A percentile compares a stretch with the other conserved stretches of the same genome.
Evolutionary conservation across 768 basidiomycete genomes (phyloP).

Genomic region (Chalciporus pseudorubinellus): DNA sequence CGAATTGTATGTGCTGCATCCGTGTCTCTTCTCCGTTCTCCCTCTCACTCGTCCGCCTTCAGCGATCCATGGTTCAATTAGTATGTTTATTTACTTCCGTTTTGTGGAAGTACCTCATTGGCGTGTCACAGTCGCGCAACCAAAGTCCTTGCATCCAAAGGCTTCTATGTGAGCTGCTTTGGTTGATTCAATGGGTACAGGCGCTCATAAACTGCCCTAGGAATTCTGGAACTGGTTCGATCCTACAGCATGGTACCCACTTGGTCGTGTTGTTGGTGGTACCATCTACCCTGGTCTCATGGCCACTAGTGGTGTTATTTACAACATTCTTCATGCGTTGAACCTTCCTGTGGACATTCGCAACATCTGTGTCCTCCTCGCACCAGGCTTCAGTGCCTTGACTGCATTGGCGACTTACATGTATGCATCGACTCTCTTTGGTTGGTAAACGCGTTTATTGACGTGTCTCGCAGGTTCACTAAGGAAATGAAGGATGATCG

Average conservation of each 20-base stretch:
- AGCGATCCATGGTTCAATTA: slow-evolving; percentile 99
- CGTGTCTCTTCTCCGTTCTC: neutral
- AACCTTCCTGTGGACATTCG: slow-evolving; percentile 97
- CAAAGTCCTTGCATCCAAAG: slow-evolving; percentile 82
- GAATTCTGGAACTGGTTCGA: slow-evolving; percentile 99
- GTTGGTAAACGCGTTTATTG: neutral
- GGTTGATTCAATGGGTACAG: neutral
- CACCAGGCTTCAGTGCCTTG: slow-evolving; percentile 94
- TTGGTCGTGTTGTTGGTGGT: slow-evolving; percentile 96
- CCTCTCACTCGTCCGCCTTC: neutral
- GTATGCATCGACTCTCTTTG: slow-evolving; percentile 42
- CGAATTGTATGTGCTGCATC: slow-evolving; percentile 75
- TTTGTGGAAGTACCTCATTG: neutral
- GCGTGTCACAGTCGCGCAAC: slow-evolving; percentile 75
- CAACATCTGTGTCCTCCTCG: slow-evolving; percentile 94
- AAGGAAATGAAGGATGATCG: slow-evolving; percentile 94
- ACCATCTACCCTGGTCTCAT: slow-evolving; percentile 98
- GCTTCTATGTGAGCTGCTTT: slow-evolving; percentile 79
- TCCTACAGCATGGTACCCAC: slow-evolving; percentile 98
- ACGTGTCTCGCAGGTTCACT: slow-evolving; percentile 68
- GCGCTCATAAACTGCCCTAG: slow-evolving; percentile 39
- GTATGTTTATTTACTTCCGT: slow-evolving; percentile 47
- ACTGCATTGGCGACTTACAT: slow-evolving; percentile 97
- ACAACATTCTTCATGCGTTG: slow-evolving; percentile 81
- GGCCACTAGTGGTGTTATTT: slow-evolving; percentile 97